Evolutionary conservation across 2,329 filamentous ascomycete species (phyloP).

Genomic region (Epichloe sylvatica): DNA sequence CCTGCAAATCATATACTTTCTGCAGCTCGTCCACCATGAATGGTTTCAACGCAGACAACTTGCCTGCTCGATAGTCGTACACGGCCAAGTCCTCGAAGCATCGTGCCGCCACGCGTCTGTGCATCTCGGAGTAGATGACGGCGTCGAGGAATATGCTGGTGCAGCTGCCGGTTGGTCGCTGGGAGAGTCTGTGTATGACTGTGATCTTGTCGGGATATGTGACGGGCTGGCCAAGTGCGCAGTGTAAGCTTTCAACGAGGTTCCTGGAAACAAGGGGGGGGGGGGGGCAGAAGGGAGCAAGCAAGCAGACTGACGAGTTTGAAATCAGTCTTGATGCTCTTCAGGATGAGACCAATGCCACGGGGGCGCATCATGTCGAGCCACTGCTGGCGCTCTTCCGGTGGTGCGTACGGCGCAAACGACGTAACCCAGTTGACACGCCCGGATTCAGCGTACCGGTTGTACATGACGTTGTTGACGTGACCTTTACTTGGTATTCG

Average conservation of each 20-base stretch:
- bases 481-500: conserved; percentile 30
- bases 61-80: conserved; percentile 19
- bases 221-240: conserved; percentile 47
- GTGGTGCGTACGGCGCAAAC: conserved; percentile 50
- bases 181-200: conserved; percentile 64
- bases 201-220: conserved; percentile 70
- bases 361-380: conserved; percentile 50
- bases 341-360: conserved; percentile 60
- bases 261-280: too few species aligned
- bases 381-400: conserved; percentile 50
- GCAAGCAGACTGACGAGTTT: conserved; percentile 55
- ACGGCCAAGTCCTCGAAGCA: conserved; percentile 43
- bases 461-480: conserved; percentile 78
- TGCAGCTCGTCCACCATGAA: conserved; percentile 28
- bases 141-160: conserved; percentile 44
- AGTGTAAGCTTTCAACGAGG: too few species aligned
- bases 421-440: conserved; percentile 67
- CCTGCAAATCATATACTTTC: conserved; percentile 22
- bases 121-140: conserved; percentile 60
- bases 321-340: conserved; percentile 68
- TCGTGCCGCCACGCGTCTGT: conserved; percentile 57
- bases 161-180: conserved; percentile 28
- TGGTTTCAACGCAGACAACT: conserved; percentile 24
- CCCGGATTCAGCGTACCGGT: conserved; percentile 68
- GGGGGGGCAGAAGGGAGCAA: background rate